Evolutionary conservation across 768 basidiomycete species (phyloP), one percentile per base, ranked within the genome.

Genomic region (Boletales sp.): DNA sequence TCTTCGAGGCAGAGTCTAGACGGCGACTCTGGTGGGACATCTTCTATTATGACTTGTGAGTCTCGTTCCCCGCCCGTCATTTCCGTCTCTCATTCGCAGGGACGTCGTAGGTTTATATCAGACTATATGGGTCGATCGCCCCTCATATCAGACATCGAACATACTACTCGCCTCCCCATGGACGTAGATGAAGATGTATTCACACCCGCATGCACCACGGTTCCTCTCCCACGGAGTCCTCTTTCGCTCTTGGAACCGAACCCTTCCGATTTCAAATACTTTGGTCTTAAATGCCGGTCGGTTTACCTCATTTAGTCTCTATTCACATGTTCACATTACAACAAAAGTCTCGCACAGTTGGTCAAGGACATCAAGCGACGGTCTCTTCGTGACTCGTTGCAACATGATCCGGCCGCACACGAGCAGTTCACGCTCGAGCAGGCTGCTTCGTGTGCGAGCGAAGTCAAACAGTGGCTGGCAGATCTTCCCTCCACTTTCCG

Each of bases 1-100:
- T 79, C 2, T 81, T 77, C 40, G 75, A 82, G 42, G 76, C 75
- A 11, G 78, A 80, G 64, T 67, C 74, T 43, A 68, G 82, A 47
- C 65, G 80, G 50, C 67, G 82, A 54, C 65, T 87, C 7, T 89
- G 89, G 86, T 91, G 89, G 89, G 84, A 87, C 45, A 74, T 89
- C 11, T 77, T 82, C 61, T 87, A 79, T 66, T 89, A 83, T 63
- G 90, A 91, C 64, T 61, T 84, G 89, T 90, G 63, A 58, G 86
- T 78, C 31, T 34, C n/a, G 37, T 51, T 40, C 47, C 15, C 21
- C 32, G 13, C 41, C 0, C 8, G 18, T 47, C 32, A 15, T 43
- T 50, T 39, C 24, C 34, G 10, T 40, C 29, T 9, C 51, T 60
- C 14, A 62, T 53, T 55, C 43, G 49, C 47, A 48, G 47, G 43